phyloP scores from a whole-genome alignment of 1,284 basidiomycete genomes.

The Vanrija humicola region DNA sequence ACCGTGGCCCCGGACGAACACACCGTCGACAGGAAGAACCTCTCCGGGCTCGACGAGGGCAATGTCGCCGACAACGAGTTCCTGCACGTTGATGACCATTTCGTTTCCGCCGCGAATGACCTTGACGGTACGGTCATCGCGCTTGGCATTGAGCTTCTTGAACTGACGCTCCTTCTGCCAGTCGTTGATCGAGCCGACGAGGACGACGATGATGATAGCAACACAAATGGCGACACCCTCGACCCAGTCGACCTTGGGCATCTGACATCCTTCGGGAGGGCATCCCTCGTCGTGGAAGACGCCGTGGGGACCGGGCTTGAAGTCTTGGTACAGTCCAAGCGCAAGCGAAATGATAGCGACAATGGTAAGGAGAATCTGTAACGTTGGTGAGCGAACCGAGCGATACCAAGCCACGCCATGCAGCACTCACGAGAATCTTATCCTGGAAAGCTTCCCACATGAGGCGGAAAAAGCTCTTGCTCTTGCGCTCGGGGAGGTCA shows the following conservation, averaged over 20 bases:
- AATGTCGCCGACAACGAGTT: conserved; percentile 91
- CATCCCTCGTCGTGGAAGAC: conserved; percentile 50
- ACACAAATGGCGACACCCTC: conserved; percentile 96
- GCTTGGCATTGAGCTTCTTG: conserved; percentile 85
- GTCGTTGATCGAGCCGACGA: conserved; percentile 50
- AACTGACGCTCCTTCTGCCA: conserved; percentile 99
- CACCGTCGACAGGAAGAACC: conserved; percentile 89
- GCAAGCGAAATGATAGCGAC: conserved; percentile 91
- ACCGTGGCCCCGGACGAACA: conserved; percentile 88
- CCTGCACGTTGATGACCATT: conserved; percentile 73
- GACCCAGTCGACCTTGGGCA: conserved; percentile 75
- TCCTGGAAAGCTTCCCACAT: conserved; percentile 96
- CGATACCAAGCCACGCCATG: neutral
- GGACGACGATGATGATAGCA: conserved; percentile 69
- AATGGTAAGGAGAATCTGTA: conserved; percentile 77
- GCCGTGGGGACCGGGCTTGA: conserved; percentile 62
- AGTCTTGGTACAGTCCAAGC: conserved; percentile 88
- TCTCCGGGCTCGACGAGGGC: conserved; percentile 91
- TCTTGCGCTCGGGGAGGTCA: conserved; percentile 68
- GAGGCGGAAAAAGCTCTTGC: conserved; percentile 73
- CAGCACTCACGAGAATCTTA: conserved; percentile 71
- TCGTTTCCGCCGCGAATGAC: conserved; percentile 81
- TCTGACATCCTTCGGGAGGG: conserved; percentile 54
- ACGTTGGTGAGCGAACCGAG: conserved; percentile 15
- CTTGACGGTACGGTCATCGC: conserved; percentile 91